phyloP scores from a whole-genome alignment of 75 land plant genomes.

The Pinus tabuliformis region DNA sequence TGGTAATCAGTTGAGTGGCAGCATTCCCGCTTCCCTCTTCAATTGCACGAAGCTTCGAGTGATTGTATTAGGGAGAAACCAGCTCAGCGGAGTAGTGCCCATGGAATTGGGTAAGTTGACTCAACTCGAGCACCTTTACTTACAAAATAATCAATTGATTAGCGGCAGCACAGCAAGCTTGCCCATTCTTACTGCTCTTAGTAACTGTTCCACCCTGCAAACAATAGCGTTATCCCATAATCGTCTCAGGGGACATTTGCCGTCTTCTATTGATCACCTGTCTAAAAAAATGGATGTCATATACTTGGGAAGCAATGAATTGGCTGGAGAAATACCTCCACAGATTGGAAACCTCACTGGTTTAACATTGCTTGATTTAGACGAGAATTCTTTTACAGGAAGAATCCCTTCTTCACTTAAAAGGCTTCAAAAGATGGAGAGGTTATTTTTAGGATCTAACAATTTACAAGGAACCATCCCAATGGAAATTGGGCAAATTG shows the following conservation, averaged over 20 bases:
- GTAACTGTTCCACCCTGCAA: not conserved
- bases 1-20: slow-evolving; percentile 11
- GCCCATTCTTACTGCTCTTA: not conserved
- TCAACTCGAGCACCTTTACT: not conserved
- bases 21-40: slow-evolving; percentile 6
- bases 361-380: not conserved
- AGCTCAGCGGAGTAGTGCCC: slow-evolving; percentile 5
- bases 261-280: not conserved
- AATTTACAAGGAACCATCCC: not conserved
- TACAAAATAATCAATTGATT: not conserved
- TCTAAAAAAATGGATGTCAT: not conserved
- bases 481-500: not conserved
- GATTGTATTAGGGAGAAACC: not conserved
- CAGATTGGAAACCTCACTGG: not conserved
- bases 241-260: not conserved
- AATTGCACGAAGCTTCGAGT: not conserved
- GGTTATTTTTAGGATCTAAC: not conserved
- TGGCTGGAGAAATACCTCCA: not conserved
- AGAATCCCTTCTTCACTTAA: not conserved
- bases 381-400: not conserved
- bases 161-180: not conserved
- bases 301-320: not conserved
- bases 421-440: not conserved
- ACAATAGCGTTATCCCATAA: not conserved
- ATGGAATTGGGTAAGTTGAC: slow-evolving; percentile 1